These are phyloP conservation scores for Ambrosia hybrid DNA, from an alignment of 140 eudicot genomes.

Conservation along the genomic window DNA sequence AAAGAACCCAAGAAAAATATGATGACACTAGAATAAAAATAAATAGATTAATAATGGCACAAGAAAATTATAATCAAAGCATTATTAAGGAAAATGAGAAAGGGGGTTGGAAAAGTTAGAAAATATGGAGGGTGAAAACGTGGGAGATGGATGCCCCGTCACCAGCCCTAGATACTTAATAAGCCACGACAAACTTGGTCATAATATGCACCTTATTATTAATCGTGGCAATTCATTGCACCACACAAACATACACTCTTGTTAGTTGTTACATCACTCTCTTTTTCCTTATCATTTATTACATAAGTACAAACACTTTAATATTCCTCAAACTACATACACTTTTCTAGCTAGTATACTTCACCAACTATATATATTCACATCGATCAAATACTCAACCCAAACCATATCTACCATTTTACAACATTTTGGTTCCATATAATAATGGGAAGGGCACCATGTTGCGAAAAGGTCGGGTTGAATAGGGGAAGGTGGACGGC, in stretches of 20 bases:
- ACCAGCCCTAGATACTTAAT: constrained; percentile 47
- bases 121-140: constrained; percentile 42
- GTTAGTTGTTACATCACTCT: constrained; percentile 24
- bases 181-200: constrained; percentile 59
- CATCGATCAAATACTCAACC: background rate
- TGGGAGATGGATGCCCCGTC: constrained; percentile 61
- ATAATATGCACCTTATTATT: background rate
- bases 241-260: constrained; percentile 30
- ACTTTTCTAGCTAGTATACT: background rate
- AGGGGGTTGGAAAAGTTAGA: constrained; percentile 16
- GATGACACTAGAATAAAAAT: too few species aligned
- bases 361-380: constrained; percentile 11
- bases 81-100: background rate
- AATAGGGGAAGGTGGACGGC: constrained; percentile 79
- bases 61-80: too few species aligned
- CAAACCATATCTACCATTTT: background rate
- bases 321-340: constrained; percentile 3
- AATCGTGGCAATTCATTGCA: constrained; percentile 44
- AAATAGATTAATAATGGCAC: too few species aligned
- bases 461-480: constrained; percentile 84
- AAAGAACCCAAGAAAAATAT: too few species aligned
- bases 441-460: constrained; percentile 76
- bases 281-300: constrained; percentile 10
- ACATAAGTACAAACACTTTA: background rate
- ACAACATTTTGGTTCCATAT: background rate